Base-by-base conservation (phyloP, 2,329 filamentous ascomycete genomes). In the Exophiala aquamarina region DNA sequence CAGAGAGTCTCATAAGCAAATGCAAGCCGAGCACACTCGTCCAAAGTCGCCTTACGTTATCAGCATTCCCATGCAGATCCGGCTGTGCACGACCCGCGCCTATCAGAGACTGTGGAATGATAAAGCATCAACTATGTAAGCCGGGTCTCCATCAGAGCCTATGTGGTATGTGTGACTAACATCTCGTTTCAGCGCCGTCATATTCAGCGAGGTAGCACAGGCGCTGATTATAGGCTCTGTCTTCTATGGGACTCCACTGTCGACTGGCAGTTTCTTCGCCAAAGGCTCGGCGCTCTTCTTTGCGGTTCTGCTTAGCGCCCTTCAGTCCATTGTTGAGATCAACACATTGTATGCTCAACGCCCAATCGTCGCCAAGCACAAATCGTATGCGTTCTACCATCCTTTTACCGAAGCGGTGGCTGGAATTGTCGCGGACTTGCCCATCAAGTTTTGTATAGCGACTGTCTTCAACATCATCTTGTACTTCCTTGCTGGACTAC, bases 291-390 rank as follows among this genome's bases (percentile, higher is more conserved):
- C 82, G 0, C 66, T 84, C 4, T 87, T 87, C 70, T 76, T 86
- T 39, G 70, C 82, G 0, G 67, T 86, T 0, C 67, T 87, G 0
- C 82, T 77, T 62, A 82, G 84, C 59, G 71, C 75, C 47, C 63
- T 87, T 3, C 60, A 86, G 2, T 74, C 82, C n/a, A 80, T 87
- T 73, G 77, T 81, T 1, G 84, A 88, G 62, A 83, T 87, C 2
- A 84, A 77, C 0, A 76, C 80, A 23, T 81, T 80, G 0, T 86
- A 83, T 56, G 70, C 66, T 10, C 81, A 82, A 17, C 74, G 83
- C 0, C 80, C 81, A 0, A 73, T 84, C 11, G 62, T 84, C 3
- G 63, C 77, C 34, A 83, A 83, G 61, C 81, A 83, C 56, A 79
- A 79, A 52, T 61, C 66, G 0, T 83, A 83, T 50, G 79, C 76